Conservation (phyloP, 139 green algal genomes). For the Chlamydomonas sphaeroides region DNA sequence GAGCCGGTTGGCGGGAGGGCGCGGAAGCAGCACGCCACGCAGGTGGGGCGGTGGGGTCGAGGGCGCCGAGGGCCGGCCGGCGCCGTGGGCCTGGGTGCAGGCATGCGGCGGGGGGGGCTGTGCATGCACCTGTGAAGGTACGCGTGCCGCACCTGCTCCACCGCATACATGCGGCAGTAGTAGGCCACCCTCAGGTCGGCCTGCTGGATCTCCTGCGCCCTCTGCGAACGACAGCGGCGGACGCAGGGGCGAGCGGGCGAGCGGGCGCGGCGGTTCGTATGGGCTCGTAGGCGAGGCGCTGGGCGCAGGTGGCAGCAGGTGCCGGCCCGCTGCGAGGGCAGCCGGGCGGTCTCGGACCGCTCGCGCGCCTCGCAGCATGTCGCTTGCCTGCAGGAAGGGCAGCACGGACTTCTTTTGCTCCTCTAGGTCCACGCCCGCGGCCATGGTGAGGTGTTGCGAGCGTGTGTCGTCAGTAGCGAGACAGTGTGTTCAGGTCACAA, state of each 20-base stretch:
- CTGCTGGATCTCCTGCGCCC: constrained; percentile 75
- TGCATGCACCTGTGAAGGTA: no score
- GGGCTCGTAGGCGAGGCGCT: background rate
- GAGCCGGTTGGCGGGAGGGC: no score
- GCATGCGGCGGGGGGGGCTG: no score
- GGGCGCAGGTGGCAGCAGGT: constrained; percentile 3
- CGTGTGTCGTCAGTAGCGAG: no score
- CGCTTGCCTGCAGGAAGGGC: constrained; percentile 72
- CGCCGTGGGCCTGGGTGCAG: no score
- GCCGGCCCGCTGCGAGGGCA: background rate
- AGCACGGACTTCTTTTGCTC: constrained; percentile 83
- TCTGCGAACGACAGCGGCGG: constrained; percentile 46
- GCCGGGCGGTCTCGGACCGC: no score
- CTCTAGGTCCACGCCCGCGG: constrained; percentile 50
- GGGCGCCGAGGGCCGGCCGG: no score
- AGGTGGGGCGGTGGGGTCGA: background rate
- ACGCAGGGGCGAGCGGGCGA: background rate
- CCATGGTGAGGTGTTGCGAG: no score
- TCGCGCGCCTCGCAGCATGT: background rate
- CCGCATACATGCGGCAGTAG: constrained; percentile 81
- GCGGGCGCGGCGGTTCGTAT: no score
- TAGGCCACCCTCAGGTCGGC: constrained; percentile 82
- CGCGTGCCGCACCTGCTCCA: constrained; percentile 68
- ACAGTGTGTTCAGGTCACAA: no score
- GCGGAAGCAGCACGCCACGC: no score